These are phyloP conservation scores for Hymenoscyphus scutula DNA, from an alignment of 2,329 filamentous ascomycete genomes.

Conservation along the genomic window DNA sequence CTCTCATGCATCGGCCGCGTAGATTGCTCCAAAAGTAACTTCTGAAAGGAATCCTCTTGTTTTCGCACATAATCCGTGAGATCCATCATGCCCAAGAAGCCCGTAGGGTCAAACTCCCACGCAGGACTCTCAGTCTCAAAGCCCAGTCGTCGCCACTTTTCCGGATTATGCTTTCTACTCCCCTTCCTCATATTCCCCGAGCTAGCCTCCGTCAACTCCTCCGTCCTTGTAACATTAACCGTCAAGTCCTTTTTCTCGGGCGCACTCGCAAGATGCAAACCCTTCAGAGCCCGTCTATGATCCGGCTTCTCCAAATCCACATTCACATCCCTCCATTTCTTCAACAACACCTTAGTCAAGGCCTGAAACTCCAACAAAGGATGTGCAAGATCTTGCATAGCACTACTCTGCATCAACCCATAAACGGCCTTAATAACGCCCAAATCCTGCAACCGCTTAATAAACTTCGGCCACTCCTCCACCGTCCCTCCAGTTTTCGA, in stretches of 20 bases:
- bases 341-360: constrained; percentile 80
- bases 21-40: constrained; percentile 85
- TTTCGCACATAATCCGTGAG: constrained; percentile 89
- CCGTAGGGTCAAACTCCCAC: constrained; percentile 78
- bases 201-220: constrained; percentile 40
- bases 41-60: constrained; percentile 89
- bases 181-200: constrained; percentile 47
- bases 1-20: constrained; percentile 67
- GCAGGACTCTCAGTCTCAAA: constrained; percentile 89
- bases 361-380: constrained; percentile 91
- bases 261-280: constrained; percentile 78
- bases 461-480: constrained; percentile 92
- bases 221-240: constrained; percentile 22
- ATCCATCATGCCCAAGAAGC: constrained; percentile 97
- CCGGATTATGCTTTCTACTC: constrained; percentile 73
- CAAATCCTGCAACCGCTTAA: constrained; percentile 88
- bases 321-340: constrained; percentile 82
- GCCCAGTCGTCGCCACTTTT: constrained; percentile 90
- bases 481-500: constrained; percentile 39
- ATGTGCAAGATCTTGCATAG: constrained; percentile 84
- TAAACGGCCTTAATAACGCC: constrained; percentile 92
- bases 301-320: constrained; percentile 86
- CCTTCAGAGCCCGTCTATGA: constrained; percentile 74
- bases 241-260: constrained; percentile 54
- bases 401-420: constrained; percentile 89